Conservation (phyloP, 495 filamentous ascomycete species). For the Penicillium coprophilum region DNA sequence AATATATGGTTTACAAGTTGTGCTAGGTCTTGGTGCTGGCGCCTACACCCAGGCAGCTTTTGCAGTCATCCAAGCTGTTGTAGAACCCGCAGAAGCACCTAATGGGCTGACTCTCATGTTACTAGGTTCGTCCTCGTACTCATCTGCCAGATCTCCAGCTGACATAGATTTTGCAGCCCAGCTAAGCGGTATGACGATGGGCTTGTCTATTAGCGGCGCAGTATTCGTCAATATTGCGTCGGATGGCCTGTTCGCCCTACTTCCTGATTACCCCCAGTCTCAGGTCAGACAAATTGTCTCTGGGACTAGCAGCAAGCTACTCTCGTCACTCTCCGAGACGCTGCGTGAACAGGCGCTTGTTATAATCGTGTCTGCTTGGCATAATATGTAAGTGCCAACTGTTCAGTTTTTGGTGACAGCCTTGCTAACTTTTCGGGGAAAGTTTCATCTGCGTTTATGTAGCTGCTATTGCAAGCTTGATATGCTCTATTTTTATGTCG, state of each 20-base stretch:
- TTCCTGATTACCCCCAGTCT: background rate
- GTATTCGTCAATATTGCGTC: slow-evolving; percentile 55
- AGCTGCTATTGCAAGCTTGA: background rate
- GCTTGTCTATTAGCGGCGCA: slow-evolving; percentile 49
- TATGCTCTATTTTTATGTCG: background rate
- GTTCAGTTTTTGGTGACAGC: background rate
- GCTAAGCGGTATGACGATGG: slow-evolving; percentile 1
- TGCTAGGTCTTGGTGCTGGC: slow-evolving; percentile 55
- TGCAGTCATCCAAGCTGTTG: slow-evolving; percentile 52
- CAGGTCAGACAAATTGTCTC: slow-evolving; percentile 4
- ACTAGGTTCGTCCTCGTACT: slow-evolving; percentile 5
- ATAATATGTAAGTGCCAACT: background rate
- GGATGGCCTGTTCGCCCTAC: background rate
- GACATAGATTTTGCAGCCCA: background rate
- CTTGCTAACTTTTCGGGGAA: background rate
- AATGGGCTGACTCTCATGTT: slow-evolving; percentile 47
- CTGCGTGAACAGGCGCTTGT: slow-evolving; percentile 1
- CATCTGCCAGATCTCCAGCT: background rate
- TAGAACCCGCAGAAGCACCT: slow-evolving; percentile 36
- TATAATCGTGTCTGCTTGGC: slow-evolving; percentile 5
- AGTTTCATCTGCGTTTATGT: background rate
- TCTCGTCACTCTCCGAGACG: background rate
- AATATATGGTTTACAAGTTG: slow-evolving; percentile 55
- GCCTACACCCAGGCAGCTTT: slow-evolving; percentile 50
- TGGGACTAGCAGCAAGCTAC: slow-evolving; percentile 5